Evolutionary conservation across 352 stramenopile species (phyloP).

Genomic region (Pythium apleroticum): DNA sequence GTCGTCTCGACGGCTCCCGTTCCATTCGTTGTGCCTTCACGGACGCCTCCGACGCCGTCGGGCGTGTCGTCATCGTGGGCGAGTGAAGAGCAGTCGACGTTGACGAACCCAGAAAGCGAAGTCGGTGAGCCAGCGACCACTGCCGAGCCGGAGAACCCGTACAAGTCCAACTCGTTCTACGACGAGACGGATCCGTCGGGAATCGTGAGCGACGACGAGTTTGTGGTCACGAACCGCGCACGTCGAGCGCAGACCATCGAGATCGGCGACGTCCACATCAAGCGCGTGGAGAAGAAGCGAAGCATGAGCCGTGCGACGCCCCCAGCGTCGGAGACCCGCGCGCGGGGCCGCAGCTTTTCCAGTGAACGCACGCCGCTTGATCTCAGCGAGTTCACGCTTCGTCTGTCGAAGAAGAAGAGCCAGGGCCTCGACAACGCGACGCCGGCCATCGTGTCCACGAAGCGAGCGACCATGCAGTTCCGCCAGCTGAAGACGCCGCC

Average conservation of each 20-base stretch:
- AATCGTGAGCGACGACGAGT: conserved; percentile 31
- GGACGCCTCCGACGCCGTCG: conserved; percentile 17
- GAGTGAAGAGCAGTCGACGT: conserved; percentile 22
- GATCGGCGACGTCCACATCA: conserved; percentile 25
- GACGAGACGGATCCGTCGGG: conserved; percentile 30
- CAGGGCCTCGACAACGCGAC: not conserved
- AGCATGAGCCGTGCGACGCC: conserved; percentile 11
- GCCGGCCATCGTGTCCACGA: conserved; percentile 10
- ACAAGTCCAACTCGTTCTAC: conserved; percentile 30
- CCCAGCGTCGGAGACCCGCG: not conserved
- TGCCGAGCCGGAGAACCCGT: conserved; percentile 15
- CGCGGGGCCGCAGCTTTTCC: conserved; percentile 27
- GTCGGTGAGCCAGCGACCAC: conserved; percentile 3
- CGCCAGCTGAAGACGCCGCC: conserved; percentile 62
- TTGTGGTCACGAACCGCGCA: conserved; percentile 18
- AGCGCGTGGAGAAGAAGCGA: conserved; percentile 17
- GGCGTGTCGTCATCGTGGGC: conserved; percentile 15
- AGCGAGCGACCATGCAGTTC: conserved; percentile 35
- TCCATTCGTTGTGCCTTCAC: not conserved
- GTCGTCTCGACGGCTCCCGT: not conserved
- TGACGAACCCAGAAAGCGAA: conserved; percentile 11
- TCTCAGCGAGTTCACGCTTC: conserved; percentile 24
- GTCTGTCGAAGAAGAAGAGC: conserved; percentile 26
- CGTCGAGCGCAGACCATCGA: conserved; percentile 32
- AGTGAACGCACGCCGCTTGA: conserved; percentile 21